Base-by-base conservation (phyloP, 257 asterid genomes). In the Fraxinus anomala region DNA sequence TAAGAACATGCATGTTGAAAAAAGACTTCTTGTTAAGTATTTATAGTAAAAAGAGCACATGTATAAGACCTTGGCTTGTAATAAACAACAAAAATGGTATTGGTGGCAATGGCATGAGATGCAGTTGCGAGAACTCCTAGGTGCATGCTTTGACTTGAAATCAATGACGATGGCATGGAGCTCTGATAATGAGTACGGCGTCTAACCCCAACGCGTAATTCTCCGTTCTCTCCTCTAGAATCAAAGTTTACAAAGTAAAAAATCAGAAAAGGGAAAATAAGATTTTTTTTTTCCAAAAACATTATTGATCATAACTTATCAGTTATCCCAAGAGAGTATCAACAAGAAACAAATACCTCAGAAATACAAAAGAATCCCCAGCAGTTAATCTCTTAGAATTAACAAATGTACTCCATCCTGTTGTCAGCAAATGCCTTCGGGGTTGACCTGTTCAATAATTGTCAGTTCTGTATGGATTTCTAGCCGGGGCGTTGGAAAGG, bases 141-240 rank as follows among this genome's bases (percentile, higher is more conserved):
- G 74, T 92, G 97, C 94, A 92, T 91, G 87, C 96, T 91, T 72
- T 91, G 97, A 72, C 97, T 92, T 69, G 97, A 92, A 70, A 92
- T 92, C 79, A 92, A 93, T 0, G 97, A 91, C 6, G 93, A 89
- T 3, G 94, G 96, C 86, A 92, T 87, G 37, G 97, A 86, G 85
- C 83, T 85, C 42, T 87, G 97, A 78, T 82, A 89, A 76, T 86
- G 89, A 80, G 89, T 80, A 76, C 83, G 92, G 19, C 88, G 92
- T 83, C 89, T 87, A 24, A 92, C 88, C 54, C 97, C 96, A 31
- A 92, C 97, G 4, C 93, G 91, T 76, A 92, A 83, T 21, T 91
- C 92, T 66, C 96, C 93, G 24, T 74, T 82, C 78, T 86, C 91
- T 67, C 90, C 97, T 88, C 97, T 92, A 75, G 61, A 11, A 83